Percentiles rank a stretch among this genome's conserved stretches.
phyloP scores from a whole-genome alignment of 169 alveolate genomes.

The Theileria parva region DNA sequence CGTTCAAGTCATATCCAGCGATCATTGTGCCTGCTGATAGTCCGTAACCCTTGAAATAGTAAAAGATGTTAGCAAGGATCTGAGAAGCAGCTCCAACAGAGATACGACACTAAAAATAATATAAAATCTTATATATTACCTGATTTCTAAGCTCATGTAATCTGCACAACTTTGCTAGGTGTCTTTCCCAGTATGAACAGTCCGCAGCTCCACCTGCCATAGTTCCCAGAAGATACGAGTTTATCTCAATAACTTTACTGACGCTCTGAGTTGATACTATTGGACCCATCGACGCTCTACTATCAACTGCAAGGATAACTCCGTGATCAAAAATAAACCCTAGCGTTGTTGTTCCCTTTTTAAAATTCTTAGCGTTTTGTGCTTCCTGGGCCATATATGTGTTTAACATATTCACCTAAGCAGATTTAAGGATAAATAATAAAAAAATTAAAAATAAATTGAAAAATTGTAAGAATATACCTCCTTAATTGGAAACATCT shows the following conservation, averaged over 20 bases:
- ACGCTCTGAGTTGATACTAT: constrained; percentile 94
- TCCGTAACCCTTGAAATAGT: constrained; percentile 96
- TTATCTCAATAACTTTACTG: constrained; percentile 95
- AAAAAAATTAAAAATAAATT: constrained; percentile 9
- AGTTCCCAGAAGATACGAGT: constrained; percentile 95
- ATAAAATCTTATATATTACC: constrained; percentile 34
- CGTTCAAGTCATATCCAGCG: constrained; percentile 84
- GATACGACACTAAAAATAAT: constrained; percentile 69
- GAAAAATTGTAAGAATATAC: background rate
- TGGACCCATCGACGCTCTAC: constrained; percentile 99
- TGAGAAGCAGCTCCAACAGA: constrained; percentile 99
- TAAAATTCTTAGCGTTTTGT: constrained; percentile 40
- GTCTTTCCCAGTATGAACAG: constrained; percentile 97
- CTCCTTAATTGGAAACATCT: constrained; percentile 60
- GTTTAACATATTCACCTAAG: constrained; percentile 53
- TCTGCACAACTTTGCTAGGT: constrained; percentile 90
- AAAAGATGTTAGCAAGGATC: constrained; percentile 91
- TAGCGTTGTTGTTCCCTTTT: constrained; percentile 98
- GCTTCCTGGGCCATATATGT: constrained; percentile 26
- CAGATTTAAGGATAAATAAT: background rate
- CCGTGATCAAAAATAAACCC: constrained; percentile 93
- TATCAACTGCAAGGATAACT: constrained; percentile 97
- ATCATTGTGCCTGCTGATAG: constrained; percentile 96
- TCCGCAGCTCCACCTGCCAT: constrained; percentile 99
- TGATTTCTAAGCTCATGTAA: constrained; percentile 86